These are phyloP conservation scores for Alisma plantagoaquatica DNA, from an alignment of 106 monocot species.

Conservation along the genomic window DNA sequence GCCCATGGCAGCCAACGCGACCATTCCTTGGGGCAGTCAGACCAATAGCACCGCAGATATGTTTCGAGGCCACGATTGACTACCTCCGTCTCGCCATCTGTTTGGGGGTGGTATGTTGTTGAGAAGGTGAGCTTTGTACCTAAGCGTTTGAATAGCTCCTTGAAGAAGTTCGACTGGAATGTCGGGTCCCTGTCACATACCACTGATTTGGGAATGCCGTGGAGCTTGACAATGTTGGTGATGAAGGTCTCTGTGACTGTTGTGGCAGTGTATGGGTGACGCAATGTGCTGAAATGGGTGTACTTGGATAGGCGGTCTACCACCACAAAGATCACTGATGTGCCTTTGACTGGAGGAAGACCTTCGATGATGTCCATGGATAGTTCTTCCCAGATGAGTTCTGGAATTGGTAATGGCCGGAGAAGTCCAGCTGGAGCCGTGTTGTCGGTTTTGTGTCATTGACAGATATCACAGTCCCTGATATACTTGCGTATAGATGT, in stretches of 20 bases:
- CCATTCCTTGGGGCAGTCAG: neutral
- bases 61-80: neutral
- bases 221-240: neutral
- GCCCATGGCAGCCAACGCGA: neutral
- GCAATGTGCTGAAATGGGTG: neutral
- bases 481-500: neutral
- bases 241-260: neutral
- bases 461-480: neutral
- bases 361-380: neutral
- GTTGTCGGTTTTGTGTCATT: neutral
- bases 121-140: neutral
- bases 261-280: neutral
- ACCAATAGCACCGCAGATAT: neutral
- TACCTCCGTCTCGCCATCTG: neutral
- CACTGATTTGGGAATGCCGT: neutral
- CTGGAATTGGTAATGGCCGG: neutral
- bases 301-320: neutral
- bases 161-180: neutral
- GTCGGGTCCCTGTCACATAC: neutral
- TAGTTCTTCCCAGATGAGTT: neutral
- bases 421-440: neutral
- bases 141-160: neutral
- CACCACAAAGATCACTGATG: neutral
- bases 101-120: neutral
- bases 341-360: neutral